phyloP scores from a whole-genome alignment of 73 alveolate genomes.

The Chromera velia region DNA sequence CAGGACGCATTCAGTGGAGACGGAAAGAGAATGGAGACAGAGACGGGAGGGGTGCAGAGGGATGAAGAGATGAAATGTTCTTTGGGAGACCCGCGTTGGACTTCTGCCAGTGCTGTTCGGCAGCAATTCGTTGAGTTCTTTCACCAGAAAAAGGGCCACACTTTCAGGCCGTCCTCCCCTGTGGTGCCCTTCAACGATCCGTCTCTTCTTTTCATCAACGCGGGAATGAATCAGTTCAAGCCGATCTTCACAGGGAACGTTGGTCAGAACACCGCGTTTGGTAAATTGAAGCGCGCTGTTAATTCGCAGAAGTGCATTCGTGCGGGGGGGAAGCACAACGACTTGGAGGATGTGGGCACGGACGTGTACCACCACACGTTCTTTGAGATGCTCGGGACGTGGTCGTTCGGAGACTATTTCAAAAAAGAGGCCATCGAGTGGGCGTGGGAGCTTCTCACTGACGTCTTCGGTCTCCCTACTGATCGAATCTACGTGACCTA shows the following conservation, averaged over 20 bases:
- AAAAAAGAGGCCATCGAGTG: constrained; percentile 42
- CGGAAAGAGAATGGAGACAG: too few species aligned
- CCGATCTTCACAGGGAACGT: constrained; percentile 40
- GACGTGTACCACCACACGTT: constrained; percentile 49
- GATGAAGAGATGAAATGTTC: too few species aligned
- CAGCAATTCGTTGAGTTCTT: neutral
- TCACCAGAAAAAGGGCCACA: constrained; percentile 15
- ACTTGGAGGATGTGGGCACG: constrained; percentile 46
- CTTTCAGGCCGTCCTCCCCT: constrained; percentile 34
- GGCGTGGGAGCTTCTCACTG: constrained; percentile 46
- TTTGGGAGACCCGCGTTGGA: too few species aligned
- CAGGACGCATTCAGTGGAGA: too few species aligned
- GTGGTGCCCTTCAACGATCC: constrained; percentile 46
- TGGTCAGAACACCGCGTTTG: constrained; percentile 34
- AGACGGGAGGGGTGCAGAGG: too few species aligned
- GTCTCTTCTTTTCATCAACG: constrained; percentile 36
- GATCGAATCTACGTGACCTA: constrained; percentile 36
- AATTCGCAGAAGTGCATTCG: constrained; percentile 49
- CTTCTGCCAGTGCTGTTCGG: neutral
- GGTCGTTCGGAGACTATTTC: constrained; percentile 46
- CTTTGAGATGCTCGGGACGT: constrained; percentile 47
- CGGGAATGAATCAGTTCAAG: constrained; percentile 45
- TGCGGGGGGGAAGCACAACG: constrained; percentile 49
- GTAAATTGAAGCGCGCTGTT: constrained; percentile 44
- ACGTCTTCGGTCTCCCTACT: constrained; percentile 13